phyloP scores from a whole-genome alignment of 2,329 filamentous ascomycete species.

The Cytospora piceicola region DNA sequence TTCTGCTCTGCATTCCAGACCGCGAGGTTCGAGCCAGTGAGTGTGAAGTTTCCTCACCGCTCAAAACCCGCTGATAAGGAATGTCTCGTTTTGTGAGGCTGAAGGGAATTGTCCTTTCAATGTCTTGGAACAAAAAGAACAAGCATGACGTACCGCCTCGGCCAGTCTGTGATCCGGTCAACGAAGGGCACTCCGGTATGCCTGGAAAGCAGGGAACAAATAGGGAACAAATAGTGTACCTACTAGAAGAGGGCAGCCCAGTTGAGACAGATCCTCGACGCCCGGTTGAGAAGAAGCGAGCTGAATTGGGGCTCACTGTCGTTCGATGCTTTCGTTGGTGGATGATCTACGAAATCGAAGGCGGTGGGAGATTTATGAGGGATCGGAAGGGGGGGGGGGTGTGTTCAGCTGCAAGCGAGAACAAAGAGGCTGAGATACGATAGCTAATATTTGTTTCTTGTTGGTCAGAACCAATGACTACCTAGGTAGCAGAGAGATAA shows the following conservation, averaged over 20 bases:
- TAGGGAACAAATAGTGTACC: not conserved
- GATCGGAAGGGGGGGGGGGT: not conserved
- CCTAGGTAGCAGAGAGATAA: slow-evolving; percentile 18
- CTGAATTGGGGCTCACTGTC: slow-evolving; percentile 7
- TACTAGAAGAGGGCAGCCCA: not conserved
- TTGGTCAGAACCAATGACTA: slow-evolving; percentile 2
- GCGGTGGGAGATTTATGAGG: not conserved
- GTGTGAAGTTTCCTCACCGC: slow-evolving; percentile 22
- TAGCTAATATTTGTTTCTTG: slow-evolving; percentile 8
- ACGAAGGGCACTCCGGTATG: slow-evolving; percentile 14
- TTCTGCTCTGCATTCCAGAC: not conserved
- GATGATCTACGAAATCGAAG: slow-evolving; percentile 4
- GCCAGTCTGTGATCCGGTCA: slow-evolving; percentile 19
- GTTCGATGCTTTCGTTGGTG: slow-evolving; percentile 14
- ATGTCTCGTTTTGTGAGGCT: not conserved
- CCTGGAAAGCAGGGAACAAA: slow-evolving; percentile 1
- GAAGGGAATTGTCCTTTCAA: not conserved
- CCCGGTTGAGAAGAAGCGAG: not conserved
- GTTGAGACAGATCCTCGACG: not conserved
- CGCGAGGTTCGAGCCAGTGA: slow-evolving; percentile 2
- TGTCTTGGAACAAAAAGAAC: not conserved
- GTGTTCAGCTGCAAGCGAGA: not conserved
- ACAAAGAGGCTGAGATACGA: slow-evolving; percentile 9
- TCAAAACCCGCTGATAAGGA: slow-evolving; percentile 14
- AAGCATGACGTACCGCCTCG: slow-evolving; percentile 24